Evolutionary conservation across 2,329 filamentous ascomycete genomes (phyloP).

Genomic region (Atkinsonella texensis): DNA sequence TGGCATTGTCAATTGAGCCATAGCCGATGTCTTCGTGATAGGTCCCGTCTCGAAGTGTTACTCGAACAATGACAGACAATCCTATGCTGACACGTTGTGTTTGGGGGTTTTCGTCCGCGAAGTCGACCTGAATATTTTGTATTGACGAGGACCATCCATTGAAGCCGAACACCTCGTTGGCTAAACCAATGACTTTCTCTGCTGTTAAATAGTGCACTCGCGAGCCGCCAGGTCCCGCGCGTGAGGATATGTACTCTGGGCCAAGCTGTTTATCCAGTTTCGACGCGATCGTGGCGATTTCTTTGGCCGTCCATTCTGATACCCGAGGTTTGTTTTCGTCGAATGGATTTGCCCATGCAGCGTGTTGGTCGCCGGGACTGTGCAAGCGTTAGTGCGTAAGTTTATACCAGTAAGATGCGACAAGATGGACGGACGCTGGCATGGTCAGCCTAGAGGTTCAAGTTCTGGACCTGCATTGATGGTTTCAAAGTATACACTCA

Average conservation of each 20-base stretch:
- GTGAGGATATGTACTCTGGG: conserved; percentile 86
- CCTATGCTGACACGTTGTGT: conserved; percentile 74
- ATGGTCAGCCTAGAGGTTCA: conserved; percentile 15
- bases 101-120: conserved; percentile 74
- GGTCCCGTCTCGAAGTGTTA: conserved; percentile 87
- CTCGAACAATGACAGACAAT: conserved; percentile 77
- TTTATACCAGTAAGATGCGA: conserved; percentile 6
- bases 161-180: conserved; percentile 92
- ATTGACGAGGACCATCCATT: conserved; percentile 98
- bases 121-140: conserved; percentile 88
- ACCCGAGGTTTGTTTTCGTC: conserved; percentile 58
- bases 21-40: conserved; percentile 97
- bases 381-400: conserved; percentile 10
- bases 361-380: conserved; percentile 57
- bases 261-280: conserved; percentile 88
- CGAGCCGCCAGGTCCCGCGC: conserved; percentile 69
- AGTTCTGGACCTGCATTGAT: not conserved
- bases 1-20: conserved; percentile 90
- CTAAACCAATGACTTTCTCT: conserved; percentile 90
- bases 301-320: conserved; percentile 72
- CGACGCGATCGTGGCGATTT: conserved; percentile 79
- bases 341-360: conserved; percentile 61
- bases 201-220: conserved; percentile 92
- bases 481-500: not conserved
- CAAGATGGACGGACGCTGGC: conserved; percentile 29